Evolutionary conservation across 306 rosid genomes (phyloP), one percentile per base, ranked within the genome.

Genomic region (Medicago ruthenica): DNA sequence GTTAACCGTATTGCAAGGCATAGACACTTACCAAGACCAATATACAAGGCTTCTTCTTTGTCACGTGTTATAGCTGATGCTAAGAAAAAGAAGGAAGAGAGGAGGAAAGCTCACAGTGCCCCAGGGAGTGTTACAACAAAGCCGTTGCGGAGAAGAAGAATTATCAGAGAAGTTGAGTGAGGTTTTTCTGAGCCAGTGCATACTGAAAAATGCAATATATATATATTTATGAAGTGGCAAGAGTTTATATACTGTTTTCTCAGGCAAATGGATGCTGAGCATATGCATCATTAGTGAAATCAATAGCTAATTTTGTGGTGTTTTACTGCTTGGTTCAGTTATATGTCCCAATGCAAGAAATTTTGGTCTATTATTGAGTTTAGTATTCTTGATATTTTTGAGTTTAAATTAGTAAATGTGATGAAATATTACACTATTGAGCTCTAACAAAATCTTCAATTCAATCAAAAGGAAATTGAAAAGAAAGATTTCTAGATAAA

Each of bases 1-100:
- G 85, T 95, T 72, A 90, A 80, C 63, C 95, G 98, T 37, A 95
- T 95, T 51, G 84, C 85, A 80, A 89, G 96, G 85, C 97, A 95
- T 62, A 87, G 93, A 72, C 97, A 89, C 74, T 64, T 92, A 50
- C 97, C 99, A 0, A 86, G 41, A 71, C 90, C 97, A 22, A 85
- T 95, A 87, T 90, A 70, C 90, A 92, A 90, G 84, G 93, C 96
- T 1, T 34, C 81, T 10, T 64, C 57, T 7, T 85, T 83, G 39
- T 57, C 86, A 65, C 97, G 93, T 18, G 78, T 76, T n/a, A 84
- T 86, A 77, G 66, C 75, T 1, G 90, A 89, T 15, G 79, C 97
- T n/a, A 86, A 67, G 81, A 87, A 73, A 80, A 85, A 87, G 79
- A 95, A 83, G 70, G 90, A 87, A 0, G 90, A 90, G 76, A 90